Evolutionary conservation across 306 rosid genomes (phyloP).

Genomic region (Quercus aquifolioides): DNA sequence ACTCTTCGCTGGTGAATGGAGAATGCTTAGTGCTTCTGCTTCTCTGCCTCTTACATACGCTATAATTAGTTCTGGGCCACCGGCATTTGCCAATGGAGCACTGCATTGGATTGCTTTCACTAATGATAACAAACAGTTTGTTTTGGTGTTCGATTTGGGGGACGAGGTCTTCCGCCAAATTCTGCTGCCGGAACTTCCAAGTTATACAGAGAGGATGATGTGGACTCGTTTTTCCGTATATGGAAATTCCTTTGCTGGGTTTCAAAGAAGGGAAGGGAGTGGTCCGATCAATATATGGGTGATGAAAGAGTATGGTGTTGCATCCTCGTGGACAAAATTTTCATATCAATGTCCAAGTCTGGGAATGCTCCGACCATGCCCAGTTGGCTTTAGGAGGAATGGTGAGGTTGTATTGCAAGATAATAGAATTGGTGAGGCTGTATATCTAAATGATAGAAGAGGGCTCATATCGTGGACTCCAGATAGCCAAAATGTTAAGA

Average conservation of each 20-base stretch:
- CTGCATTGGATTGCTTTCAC: conserved; percentile 23
- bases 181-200: not conserved
- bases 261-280: not conserved
- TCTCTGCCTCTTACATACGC: not conserved
- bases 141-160: conserved; percentile 16
- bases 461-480: conserved; percentile 1
- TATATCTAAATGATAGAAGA: not conserved
- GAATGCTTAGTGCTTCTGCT: not conserved
- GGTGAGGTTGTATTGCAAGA: not conserved
- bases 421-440: not conserved
- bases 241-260: conserved; percentile 9
- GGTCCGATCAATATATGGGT: conserved; percentile 12
- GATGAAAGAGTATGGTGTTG: conserved; percentile 34
- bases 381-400: not conserved
- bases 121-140: not conserved
- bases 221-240: not conserved
- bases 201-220: not conserved
- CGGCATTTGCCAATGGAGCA: conserved; percentile 12
- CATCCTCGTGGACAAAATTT: conserved; percentile 21
- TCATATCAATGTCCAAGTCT: no score
- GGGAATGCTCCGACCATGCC: no score
- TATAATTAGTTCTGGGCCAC: not conserved
- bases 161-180: conserved; percentile 25
- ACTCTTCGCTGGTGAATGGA: conserved; percentile 21
- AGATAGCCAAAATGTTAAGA: not conserved